Percentiles rank a stretch among this genome's conserved stretches.
Evolutionary conservation across 1,284 basidiomycete species (phyloP).

Genomic region (Ustilago bromivora): DNA sequence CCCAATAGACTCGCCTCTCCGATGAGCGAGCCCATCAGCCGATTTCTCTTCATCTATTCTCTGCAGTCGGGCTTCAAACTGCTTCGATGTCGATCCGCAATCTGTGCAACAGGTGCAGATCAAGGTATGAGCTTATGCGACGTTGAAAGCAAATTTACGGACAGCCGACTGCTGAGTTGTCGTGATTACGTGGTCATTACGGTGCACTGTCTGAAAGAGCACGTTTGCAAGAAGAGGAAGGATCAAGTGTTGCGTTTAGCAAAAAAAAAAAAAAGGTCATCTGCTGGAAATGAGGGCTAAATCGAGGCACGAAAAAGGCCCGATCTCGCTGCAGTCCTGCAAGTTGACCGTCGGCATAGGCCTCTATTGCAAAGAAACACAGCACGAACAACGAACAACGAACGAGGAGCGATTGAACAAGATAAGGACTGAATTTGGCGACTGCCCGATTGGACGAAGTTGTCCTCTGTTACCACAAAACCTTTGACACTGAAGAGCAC

Average conservation of each 20-base stretch:
- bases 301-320: conserved; percentile 5
- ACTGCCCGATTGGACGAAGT: neutral
- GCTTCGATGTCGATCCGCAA: too few relatives aligned
- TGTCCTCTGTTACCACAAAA: neutral
- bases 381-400: neutral
- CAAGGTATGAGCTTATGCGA: too few relatives aligned
- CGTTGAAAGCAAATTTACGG: neutral
- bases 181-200: neutral
- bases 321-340: neutral
- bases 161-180: neutral
- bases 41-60: too few relatives aligned
- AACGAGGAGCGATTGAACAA: neutral
- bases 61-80: too few relatives aligned
- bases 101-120: too few relatives aligned
- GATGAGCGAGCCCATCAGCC: too few relatives aligned
- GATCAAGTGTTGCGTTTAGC: neutral
- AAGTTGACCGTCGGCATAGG: neutral
- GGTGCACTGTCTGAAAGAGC: neutral
- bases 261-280: neutral
- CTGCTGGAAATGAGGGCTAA: neutral
- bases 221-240: neutral
- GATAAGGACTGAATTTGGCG: conserved; percentile 6
- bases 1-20: too few relatives aligned
- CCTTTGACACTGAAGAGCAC: neutral
- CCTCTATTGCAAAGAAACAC: neutral